A percentile compares a stretch with the other conserved stretches of the same genome.
Conservation (phyloP, 805 yeast genomes). For the Candida silvicultrix region DNA sequence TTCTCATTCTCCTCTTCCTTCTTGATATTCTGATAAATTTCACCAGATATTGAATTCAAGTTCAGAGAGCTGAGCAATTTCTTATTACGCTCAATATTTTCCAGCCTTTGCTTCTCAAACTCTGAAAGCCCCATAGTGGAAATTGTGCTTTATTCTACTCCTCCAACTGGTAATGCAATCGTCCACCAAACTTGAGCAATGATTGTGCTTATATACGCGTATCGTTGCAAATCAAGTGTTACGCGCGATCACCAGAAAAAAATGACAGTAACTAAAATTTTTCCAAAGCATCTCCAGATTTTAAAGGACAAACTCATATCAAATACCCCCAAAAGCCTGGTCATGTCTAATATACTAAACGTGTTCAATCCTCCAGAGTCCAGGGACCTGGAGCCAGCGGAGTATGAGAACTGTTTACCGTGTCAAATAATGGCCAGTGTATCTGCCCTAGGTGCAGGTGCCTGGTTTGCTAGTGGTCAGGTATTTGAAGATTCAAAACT, state of each 20-base stretch:
- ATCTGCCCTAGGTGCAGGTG: constrained; percentile 54
- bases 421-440: constrained; percentile 64
- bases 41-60: constrained; percentile 49
- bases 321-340: not conserved
- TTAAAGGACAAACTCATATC: not conserved
- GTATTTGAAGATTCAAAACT: constrained; percentile 42
- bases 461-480: constrained; percentile 50
- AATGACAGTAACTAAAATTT: not conserved
- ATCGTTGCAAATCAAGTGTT: not conserved
- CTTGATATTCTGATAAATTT: constrained; percentile 42
- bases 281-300: not conserved
- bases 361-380: constrained; percentile 22
- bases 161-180: too few species aligned
- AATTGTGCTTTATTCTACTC: too few species aligned
- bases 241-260: not conserved
- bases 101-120: constrained; percentile 66
- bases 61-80: constrained; percentile 68
- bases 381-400: constrained; percentile 30
- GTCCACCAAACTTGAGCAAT: not conserved
- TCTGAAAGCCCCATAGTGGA: constrained; percentile 37
- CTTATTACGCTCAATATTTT: constrained; percentile 78
- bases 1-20: constrained; percentile 23
- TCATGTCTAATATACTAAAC: constrained; percentile 21
- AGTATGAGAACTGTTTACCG: constrained; percentile 50
- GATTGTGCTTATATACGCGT: not conserved